phyloP scores from a whole-genome alignment of 2,329 filamentous ascomycete genomes.

The Trichoderma cornu-damae region DNA sequence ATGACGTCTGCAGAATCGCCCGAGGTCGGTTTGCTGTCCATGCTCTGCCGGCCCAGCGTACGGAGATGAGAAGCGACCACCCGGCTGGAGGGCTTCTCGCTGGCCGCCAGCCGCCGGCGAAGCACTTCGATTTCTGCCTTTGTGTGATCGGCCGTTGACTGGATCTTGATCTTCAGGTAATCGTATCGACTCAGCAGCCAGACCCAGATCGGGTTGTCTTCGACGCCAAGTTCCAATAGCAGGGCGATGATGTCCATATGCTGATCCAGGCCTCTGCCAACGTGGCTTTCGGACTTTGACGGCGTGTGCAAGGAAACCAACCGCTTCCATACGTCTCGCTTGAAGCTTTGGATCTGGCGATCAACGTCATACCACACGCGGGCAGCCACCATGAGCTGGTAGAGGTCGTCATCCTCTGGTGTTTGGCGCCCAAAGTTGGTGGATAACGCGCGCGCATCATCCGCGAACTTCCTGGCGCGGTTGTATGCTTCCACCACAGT shows the following conservation, averaged over 20 bases:
- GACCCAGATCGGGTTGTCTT: slow-evolving; percentile 94
- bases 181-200: slow-evolving; percentile 91
- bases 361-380: slow-evolving; percentile 95
- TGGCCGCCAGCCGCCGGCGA: slow-evolving; percentile 70
- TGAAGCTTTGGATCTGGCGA: slow-evolving; percentile 79
- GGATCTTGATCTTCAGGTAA: slow-evolving; percentile 80
- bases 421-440: slow-evolving; percentile 49
- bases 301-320: slow-evolving; percentile 63
- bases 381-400: slow-evolving; percentile 80
- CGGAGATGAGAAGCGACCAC: slow-evolving; percentile 71
- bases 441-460: slow-evolving; percentile 68
- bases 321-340: slow-evolving; percentile 81
- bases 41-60: slow-evolving; percentile 61
- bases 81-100: slow-evolving; percentile 64
- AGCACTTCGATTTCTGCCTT: slow-evolving; percentile 90
- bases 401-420: slow-evolving; percentile 72
- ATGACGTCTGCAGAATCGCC: slow-evolving; percentile 77
- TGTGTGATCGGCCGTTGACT: slow-evolving; percentile 72
- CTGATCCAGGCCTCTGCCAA: slow-evolving; percentile 63
- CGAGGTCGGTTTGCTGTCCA: slow-evolving; percentile 55
- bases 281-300: slow-evolving; percentile 43
- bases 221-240: slow-evolving; percentile 86
- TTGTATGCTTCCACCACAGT: slow-evolving; percentile 80
- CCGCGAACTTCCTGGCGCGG: slow-evolving; percentile 73
- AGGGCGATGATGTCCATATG: slow-evolving; percentile 88